phyloP scores from a whole-genome alignment of 768 basidiomycete species.

The Lepiota subincarnata region DNA sequence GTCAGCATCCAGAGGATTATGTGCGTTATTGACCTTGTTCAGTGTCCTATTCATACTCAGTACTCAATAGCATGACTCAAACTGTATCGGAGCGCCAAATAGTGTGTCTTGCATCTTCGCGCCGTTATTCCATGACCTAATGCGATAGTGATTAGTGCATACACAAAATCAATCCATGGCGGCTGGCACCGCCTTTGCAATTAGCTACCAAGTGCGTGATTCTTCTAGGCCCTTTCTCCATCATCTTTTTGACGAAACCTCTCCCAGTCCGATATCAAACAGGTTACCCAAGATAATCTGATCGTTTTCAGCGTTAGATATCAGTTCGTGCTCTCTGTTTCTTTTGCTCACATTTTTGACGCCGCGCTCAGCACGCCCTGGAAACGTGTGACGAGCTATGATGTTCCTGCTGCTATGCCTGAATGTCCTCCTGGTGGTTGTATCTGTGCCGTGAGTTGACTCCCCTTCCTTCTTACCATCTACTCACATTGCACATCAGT shows the following conservation, averaged over 20 bases:
- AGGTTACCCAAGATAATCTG: constrained; percentile 45
- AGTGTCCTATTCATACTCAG: too few species aligned
- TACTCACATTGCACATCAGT: constrained; percentile 25
- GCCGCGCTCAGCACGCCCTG: constrained; percentile 41
- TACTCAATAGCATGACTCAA: constrained; percentile 27
- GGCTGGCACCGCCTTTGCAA: constrained; percentile 54
- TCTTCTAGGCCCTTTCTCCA: not conserved
- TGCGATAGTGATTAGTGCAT: constrained; percentile 35
- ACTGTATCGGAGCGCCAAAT: constrained; percentile 46
- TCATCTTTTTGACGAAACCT: not conserved
- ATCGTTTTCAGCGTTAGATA: constrained; percentile 49
- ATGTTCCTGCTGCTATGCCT: constrained; percentile 46
- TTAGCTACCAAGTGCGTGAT: constrained; percentile 42
- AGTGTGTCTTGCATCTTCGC: constrained; percentile 28
- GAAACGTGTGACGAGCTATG: constrained; percentile 43
- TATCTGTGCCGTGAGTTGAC: constrained; percentile 43
- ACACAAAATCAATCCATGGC: constrained; percentile 47
- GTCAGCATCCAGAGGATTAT: too few species aligned
- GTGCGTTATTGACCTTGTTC: too few species aligned
- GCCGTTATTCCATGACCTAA: not conserved
- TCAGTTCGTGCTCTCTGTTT: constrained; percentile 28
- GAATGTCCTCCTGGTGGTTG: constrained; percentile 48
- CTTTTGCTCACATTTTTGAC: not conserved
- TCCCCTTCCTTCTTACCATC: constrained; percentile 1
- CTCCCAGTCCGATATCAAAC: constrained; percentile 40